A percentile compares a stretch with the other conserved stretches of the same genome.
Conservation (phyloP, 2,329 filamentous ascomycete genomes). For the Dothidotthia symphoricarpi region DNA sequence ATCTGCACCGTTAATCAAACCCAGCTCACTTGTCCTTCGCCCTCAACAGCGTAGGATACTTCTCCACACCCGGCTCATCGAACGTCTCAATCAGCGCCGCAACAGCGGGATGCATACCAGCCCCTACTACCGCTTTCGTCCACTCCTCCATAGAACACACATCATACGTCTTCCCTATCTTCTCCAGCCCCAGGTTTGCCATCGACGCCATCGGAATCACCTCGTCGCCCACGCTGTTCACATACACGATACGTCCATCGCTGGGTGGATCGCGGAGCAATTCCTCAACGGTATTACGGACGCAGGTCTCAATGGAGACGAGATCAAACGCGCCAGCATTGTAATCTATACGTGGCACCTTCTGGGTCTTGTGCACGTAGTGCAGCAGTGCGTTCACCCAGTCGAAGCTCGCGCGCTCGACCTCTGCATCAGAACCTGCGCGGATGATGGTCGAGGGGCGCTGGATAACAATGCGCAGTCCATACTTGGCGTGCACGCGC, state of each 20-base stretch:
- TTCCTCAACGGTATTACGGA: background rate
- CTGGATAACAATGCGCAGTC: background rate
- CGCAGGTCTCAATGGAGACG: background rate
- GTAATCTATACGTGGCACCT: background rate
- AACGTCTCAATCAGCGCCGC: too few relatives aligned
- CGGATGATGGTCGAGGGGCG: background rate
- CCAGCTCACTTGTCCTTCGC: too few relatives aligned
- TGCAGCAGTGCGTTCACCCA: constrained; percentile 1
- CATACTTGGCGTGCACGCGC: background rate
- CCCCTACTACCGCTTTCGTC: background rate
- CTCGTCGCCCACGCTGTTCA: background rate
- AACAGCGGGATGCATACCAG: constrained; percentile 2
- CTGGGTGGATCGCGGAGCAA: background rate
- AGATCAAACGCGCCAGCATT: background rate
- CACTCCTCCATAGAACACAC: background rate
- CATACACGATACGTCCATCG: background rate
- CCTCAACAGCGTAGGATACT: too few relatives aligned
- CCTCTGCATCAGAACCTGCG: background rate
- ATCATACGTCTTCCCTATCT: background rate
- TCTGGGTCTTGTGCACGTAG: constrained; percentile 1
- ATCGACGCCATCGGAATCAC: constrained; percentile 1
- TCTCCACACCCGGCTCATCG: too few relatives aligned
- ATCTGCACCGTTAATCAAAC: too few relatives aligned
- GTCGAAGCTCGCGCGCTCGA: background rate
- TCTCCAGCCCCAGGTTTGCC: background rate